phyloP scores from a whole-genome alignment of 148 eudicot genomes.

The Rhododendron williamsianum region DNA sequence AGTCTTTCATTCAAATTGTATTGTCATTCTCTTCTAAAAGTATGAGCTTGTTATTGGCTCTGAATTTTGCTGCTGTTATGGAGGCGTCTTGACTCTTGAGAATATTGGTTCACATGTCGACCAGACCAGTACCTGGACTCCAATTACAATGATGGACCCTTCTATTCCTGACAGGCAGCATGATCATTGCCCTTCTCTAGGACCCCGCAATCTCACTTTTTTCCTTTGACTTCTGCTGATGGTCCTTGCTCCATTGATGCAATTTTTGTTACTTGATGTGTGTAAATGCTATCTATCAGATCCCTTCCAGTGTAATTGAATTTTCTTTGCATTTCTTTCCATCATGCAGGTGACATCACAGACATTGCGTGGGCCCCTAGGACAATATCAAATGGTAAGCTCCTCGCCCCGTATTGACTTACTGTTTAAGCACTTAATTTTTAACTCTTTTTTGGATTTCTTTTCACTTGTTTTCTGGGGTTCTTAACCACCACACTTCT shows the following conservation, averaged over 20 bases:
- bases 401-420: background rate
- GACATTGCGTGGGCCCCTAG: constrained; percentile 81
- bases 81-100: background rate
- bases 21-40: background rate
- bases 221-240: background rate
- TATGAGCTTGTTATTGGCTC: background rate
- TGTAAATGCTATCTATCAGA: background rate
- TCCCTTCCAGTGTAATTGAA: background rate
- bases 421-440: background rate
- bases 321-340: constrained; percentile 4
- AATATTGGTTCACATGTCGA: background rate
- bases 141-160: background rate
- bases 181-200: background rate
- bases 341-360: constrained; percentile 74
- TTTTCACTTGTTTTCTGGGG: background rate
- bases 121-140: background rate
- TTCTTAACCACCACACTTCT: background rate
- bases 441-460: background rate
- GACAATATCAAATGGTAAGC: constrained; percentile 50
- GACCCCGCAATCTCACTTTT: background rate
- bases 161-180: background rate
- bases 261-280: background rate
- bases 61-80: background rate
- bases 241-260: constrained; percentile 9
- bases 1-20: too few species aligned